Evolutionary conservation across 2,329 filamentous ascomycete species (phyloP).

Genomic region (Nemania bipapillata): DNA sequence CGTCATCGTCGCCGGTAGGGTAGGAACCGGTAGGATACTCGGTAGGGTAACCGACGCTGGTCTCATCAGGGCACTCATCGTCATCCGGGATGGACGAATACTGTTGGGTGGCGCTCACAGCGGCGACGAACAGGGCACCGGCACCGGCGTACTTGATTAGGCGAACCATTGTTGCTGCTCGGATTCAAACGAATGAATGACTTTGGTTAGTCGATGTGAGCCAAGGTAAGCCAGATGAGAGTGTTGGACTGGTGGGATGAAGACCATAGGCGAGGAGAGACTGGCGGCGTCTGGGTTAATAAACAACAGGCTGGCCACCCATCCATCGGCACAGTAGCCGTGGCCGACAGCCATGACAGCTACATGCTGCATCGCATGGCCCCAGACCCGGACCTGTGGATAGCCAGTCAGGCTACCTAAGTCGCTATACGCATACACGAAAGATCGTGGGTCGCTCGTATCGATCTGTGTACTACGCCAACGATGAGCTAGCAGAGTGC

Average conservation of each 20-base stretch:
- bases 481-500: constrained; percentile 2
- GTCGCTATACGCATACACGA: constrained; percentile 1
- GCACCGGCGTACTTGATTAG: constrained; percentile 50
- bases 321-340: neutral
- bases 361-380: constrained; percentile 7
- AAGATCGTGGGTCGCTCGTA: constrained; percentile 34
- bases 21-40: constrained; percentile 24
- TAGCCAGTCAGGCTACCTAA: constrained; percentile 14
- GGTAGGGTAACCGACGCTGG: constrained; percentile 17
- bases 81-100: constrained; percentile 35
- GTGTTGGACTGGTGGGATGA: constrained; percentile 33
- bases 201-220: constrained; percentile 39
- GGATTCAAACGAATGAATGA: constrained; percentile 48
- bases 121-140: constrained; percentile 48
- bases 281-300: constrained; percentile 35
- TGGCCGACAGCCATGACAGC: neutral
- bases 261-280: constrained; percentile 23
- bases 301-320: constrained; percentile 29
- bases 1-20: constrained; percentile 26
- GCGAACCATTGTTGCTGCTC: constrained; percentile 48
- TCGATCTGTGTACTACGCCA: constrained; percentile 21
- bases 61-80: constrained; percentile 27
- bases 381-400: constrained; percentile 26
- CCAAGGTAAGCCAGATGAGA: constrained; percentile 19
- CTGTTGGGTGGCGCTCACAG: constrained; percentile 42